Evolutionary conservation across 139 green algal species (phyloP), one percentile per base, ranked within the genome.

Genomic region (Coelastrella sp.): DNA sequence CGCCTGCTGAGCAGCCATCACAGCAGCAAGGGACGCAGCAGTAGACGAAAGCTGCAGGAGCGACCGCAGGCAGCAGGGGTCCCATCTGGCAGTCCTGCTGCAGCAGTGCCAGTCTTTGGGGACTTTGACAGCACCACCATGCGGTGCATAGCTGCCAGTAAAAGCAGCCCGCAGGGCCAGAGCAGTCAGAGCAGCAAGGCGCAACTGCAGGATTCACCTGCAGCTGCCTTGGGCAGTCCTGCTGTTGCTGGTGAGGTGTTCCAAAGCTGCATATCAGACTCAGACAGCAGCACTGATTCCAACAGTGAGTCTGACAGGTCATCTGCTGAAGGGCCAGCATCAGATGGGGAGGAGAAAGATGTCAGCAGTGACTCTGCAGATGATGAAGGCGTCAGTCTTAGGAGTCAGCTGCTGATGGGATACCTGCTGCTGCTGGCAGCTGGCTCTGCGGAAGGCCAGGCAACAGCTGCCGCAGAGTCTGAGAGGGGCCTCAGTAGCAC

Each of bases 361-460:
- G 32, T 47, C 17, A 20, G 61, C 13, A 23, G 89, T 47, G 32
- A 91, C 14, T 20, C 56, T 19, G 88, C 88, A 47, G 76, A 73
- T 23, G 78, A 77, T 3, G 80, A 91, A 56, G 76, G 80, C 11
- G 71, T 94, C 6, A 91, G 81, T 47, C 58, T 95, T 23, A 90
- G 85, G 59, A 88, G 85, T 22, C 95, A 98, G 82, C 73, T 97
- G 76, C 90, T 98, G 78, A 76, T 96, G 56, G 96, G 95, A 0
- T 93, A 97, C 84, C 90, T 97, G 74, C 90, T 98, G 73, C 82
- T 80, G 47, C 79, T 96, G 68, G 92, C 93, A 0, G 90, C 87
- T 23, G 73, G 73, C 66, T 87, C 73, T 16, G 73, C 7, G 5
- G 57, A 23, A 5, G 83, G 82, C 59, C 87, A 92, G 8, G 89